Evolutionary conservation across 176 grass and related monocot species (phyloP).

Genomic region (Carex pumila): DNA sequence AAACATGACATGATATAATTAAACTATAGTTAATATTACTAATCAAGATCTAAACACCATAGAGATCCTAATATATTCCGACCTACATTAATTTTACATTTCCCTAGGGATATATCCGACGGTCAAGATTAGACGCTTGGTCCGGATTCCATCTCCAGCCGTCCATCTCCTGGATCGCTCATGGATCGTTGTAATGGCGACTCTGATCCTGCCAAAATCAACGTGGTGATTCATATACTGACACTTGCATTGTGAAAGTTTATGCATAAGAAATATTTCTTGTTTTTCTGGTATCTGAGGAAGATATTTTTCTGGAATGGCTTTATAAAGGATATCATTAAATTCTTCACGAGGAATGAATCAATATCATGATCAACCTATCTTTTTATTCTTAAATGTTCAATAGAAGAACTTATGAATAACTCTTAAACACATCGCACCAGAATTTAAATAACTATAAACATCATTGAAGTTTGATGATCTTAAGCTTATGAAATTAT

Average conservation of each 20-base stretch:
- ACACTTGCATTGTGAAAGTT: not conserved
- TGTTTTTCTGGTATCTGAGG: not conserved
- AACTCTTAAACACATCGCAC: not conserved
- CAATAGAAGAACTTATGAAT: not conserved
- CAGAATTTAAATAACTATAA: not conserved
- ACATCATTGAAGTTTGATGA: not conserved
- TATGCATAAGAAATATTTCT: not conserved
- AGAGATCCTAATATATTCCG: slow-evolving; percentile 5
- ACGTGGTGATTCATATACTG: not conserved
- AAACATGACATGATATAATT: slow-evolving; percentile 12
- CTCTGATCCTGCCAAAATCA: slow-evolving; percentile 40
- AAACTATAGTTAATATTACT: slow-evolving; percentile 4
- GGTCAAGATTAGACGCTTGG: not conserved
- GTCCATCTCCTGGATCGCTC: slow-evolving; percentile 39
- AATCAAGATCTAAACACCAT: slow-evolving; percentile 8
- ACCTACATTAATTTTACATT: not conserved
- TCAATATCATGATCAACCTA: not conserved
- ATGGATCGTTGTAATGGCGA: slow-evolving; percentile 46
- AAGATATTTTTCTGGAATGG: not conserved
- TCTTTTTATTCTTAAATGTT: not conserved
- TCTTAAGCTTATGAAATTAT: no score
- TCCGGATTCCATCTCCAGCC: slow-evolving; percentile 5
- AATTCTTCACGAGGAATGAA: not conserved
- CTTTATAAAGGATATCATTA: not conserved
- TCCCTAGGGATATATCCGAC: not conserved